These are phyloP conservation scores for Ascodesmis nigricans DNA, from an alignment of 495 filamentous ascomycete species.

Conservation along the genomic window DNA sequence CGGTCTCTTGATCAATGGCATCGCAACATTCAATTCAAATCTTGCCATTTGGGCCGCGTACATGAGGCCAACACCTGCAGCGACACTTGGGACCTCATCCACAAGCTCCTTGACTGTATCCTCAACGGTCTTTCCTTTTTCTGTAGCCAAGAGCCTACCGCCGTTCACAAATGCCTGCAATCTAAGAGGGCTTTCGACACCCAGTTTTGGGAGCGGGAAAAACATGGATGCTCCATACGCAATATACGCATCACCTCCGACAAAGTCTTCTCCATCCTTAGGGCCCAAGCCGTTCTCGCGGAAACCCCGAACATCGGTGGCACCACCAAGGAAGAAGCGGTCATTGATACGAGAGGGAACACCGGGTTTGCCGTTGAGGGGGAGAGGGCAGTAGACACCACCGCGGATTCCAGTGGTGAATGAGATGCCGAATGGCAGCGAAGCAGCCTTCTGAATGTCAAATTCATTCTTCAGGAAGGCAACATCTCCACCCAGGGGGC, in stretches of 20 bases:
- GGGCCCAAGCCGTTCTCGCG: conserved; percentile 71
- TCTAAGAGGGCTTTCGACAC: conserved; percentile 59
- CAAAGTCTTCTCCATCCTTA: conserved; percentile 58
- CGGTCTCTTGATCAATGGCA: conserved; percentile 58
- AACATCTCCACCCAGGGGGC: conserved; percentile 67
- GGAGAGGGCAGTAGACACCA: conserved; percentile 36
- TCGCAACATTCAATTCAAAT: conserved; percentile 85
- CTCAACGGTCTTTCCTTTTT: conserved; percentile 22
- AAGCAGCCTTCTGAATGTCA: conserved; percentile 50
- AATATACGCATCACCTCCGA: conserved; percentile 79
- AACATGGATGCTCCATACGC: conserved; percentile 69
- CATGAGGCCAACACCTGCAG: conserved; percentile 73
- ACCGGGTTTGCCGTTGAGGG: conserved; percentile 24
- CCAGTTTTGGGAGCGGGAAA: conserved; percentile 58
- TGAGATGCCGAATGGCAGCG: conserved; percentile 43
- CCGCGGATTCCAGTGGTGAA: conserved; percentile 49
- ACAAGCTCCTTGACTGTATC: conserved; percentile 40
- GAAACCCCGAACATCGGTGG: conserved; percentile 87
- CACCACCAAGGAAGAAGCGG: conserved; percentile 83
- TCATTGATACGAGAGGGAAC: conserved; percentile 67
- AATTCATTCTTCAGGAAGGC: conserved; percentile 72
- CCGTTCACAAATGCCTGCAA: conserved; percentile 82
- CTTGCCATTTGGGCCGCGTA: conserved; percentile 81
- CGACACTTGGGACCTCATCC: conserved; percentile 59
- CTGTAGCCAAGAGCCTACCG: conserved; percentile 56